Percentiles rank a stretch among this genome's conserved stretches.
These are phyloP conservation scores for Solanum verrucosum DNA, from an alignment of 257 asterid genomes.

Conservation along the genomic window DNA sequence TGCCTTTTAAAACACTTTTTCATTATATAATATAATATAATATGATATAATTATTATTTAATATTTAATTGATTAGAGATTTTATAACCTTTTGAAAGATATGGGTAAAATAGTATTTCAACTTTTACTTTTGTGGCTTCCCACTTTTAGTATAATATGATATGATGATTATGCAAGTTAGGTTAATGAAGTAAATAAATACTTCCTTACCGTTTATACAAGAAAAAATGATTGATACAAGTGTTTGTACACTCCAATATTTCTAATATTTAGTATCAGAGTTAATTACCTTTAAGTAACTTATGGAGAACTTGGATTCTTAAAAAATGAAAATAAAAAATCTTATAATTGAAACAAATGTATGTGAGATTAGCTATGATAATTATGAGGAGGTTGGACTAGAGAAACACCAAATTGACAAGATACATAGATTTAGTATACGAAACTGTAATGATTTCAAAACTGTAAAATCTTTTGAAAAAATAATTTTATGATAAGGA, in stretches of 20 bases:
- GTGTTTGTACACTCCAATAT: neutral
- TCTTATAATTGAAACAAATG: neutral
- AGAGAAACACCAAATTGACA: neutral
- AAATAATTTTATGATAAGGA: too few relatives aligned
- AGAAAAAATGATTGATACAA: neutral
- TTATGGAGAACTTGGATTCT: neutral
- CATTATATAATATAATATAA: too few relatives aligned
- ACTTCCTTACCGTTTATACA: neutral
- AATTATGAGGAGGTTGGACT: neutral
- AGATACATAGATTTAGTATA: neutral
- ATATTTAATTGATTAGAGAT: too few relatives aligned
- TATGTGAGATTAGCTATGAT: neutral
- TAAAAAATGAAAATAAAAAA: neutral
- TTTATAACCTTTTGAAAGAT: too few relatives aligned
- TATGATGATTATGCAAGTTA: neutral
- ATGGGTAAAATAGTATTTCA: too few relatives aligned
- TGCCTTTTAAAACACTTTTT: too few relatives aligned
- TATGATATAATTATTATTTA: too few relatives aligned
- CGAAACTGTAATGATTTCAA: neutral
- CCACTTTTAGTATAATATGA: too few relatives aligned
- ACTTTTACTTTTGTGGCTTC: too few relatives aligned
- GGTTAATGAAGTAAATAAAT: neutral
- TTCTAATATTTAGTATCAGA: neutral
- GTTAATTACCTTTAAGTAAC: neutral
- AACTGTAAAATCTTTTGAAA: neutral